Percentiles rank a stretch among this genome's conserved stretches.
These are phyloP conservation scores for Fusarium duplospermum DNA, from an alignment of 2,329 filamentous ascomycete species.

Conservation along the genomic window DNA sequence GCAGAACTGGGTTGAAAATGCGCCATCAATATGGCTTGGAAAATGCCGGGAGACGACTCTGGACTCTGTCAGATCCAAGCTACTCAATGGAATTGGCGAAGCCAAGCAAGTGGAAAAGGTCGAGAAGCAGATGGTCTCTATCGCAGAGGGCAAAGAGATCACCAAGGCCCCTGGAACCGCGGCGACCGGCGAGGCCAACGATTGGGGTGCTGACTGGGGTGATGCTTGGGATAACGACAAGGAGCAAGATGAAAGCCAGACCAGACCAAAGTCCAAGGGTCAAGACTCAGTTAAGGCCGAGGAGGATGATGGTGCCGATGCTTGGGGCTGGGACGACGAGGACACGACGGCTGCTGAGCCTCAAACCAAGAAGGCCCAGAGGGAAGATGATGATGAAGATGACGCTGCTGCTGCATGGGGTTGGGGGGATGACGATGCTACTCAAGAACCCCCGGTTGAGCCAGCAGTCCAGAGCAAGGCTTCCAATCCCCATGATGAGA, in stretches of 20 bases:
- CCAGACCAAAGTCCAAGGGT: slow-evolving; percentile 30
- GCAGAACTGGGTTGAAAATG: slow-evolving; percentile 82
- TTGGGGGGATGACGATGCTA: slow-evolving; percentile 78
- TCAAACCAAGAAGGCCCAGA: slow-evolving; percentile 16
- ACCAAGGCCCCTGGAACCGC: slow-evolving; percentile 62
- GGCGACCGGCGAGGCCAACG: slow-evolving; percentile 60
- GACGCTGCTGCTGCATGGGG: slow-evolving; percentile 80
- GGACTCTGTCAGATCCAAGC: slow-evolving; percentile 76
- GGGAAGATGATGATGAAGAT: slow-evolving; percentile 53
- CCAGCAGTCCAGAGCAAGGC: slow-evolving; percentile 23
- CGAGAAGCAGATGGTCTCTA: slow-evolving; percentile 83
- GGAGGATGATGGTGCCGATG: slow-evolving; percentile 67
- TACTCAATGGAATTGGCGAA: slow-evolving; percentile 74
- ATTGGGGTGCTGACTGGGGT: slow-evolving; percentile 84
- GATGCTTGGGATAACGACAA: slow-evolving; percentile 83
- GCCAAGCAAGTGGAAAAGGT: slow-evolving; percentile 82
- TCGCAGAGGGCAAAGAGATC: slow-evolving; percentile 73
- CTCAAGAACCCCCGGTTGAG: slow-evolving; percentile 38
- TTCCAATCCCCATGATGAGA: slow-evolving; percentile 46
- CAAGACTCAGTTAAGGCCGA: slow-evolving; percentile 30
- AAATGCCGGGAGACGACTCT: slow-evolving; percentile 85
- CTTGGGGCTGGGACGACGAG: slow-evolving; percentile 88
- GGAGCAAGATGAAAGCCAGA: slow-evolving; percentile 49
- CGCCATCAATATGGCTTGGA: slow-evolving; percentile 85
- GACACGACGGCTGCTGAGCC: slow-evolving; percentile 46